A percentile compares a stretch with the other conserved stretches of the same genome.
phyloP scores from a whole-genome alignment of 495 filamentous ascomycete genomes.

The Penicillium tannophilum region DNA sequence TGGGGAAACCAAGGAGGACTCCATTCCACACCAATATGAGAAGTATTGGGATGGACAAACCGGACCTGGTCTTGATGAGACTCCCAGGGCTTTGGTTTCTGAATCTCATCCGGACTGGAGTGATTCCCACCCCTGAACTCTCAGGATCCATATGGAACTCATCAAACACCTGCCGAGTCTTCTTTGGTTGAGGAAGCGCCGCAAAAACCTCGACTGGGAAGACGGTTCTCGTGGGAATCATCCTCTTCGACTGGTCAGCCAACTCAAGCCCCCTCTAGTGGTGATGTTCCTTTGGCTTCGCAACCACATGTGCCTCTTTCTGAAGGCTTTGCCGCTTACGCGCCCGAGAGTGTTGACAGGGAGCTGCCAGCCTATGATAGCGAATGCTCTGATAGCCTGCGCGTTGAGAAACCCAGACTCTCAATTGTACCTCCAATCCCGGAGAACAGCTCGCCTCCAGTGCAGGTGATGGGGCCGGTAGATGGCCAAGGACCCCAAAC shows the following conservation, averaged over 20 bases:
- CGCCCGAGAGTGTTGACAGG: constrained; percentile 16
- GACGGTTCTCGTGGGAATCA: constrained; percentile 49
- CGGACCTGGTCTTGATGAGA: constrained; percentile 13
- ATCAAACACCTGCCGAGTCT: constrained; percentile 9
- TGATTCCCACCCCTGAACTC: constrained; percentile 16
- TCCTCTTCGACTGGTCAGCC: constrained; percentile 26
- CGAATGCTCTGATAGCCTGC: constrained; percentile 16
- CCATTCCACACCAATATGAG: constrained; percentile 61
- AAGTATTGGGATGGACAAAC: constrained; percentile 55
- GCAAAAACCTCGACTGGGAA: constrained; percentile 30
- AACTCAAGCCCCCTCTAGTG: constrained; percentile 13
- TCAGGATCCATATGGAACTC: constrained; percentile 22
- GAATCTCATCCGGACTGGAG: constrained; percentile 23
- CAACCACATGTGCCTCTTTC: constrained; percentile 20
- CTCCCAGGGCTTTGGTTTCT: constrained; percentile 17
- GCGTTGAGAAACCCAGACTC: constrained; percentile 25
- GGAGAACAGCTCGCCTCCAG: constrained; percentile 19
- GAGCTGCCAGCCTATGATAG: constrained; percentile 22
- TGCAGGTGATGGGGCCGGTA: constrained; percentile 20
- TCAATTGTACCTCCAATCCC: constrained; percentile 29
- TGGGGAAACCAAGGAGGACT: constrained; percentile 41
- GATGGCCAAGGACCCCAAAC: constrained; percentile 3
- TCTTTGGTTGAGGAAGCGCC: constrained; percentile 11
- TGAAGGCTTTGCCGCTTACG: constrained; percentile 8
- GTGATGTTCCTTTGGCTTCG: constrained; percentile 11